phyloP scores from a whole-genome alignment of 768 basidiomycete species.

The Leucosporidium scottii region DNA sequence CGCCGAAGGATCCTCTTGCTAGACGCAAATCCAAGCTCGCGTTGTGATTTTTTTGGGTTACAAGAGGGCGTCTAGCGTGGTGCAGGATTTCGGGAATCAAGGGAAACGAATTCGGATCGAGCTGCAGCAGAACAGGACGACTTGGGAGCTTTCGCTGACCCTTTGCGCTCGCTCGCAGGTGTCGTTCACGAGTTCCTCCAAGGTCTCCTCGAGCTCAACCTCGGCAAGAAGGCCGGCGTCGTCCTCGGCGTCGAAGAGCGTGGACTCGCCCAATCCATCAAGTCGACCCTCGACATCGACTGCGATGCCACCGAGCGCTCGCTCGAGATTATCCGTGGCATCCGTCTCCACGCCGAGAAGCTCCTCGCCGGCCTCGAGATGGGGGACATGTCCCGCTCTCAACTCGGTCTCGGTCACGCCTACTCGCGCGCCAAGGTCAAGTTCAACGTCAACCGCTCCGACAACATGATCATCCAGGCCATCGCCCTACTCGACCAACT shows the following conservation, averaged over 20 bases:
- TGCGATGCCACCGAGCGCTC: conserved; percentile 76
- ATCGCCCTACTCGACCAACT: conserved; percentile 95
- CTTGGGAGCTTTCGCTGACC: background rate
- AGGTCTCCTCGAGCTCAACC: conserved; percentile 77
- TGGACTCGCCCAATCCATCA: conserved; percentile 68
- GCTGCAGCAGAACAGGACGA: too few species aligned
- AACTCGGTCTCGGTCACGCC: conserved; percentile 93
- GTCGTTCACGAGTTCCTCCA: conserved; percentile 76
- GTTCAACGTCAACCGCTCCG: conserved; percentile 80
- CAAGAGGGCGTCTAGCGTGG: too few species aligned
- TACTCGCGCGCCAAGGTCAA: conserved; percentile 97
- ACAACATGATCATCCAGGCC: conserved; percentile 97
- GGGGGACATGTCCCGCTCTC: conserved; percentile 83
- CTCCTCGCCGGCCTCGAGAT: conserved; percentile 80
- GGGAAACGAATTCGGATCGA: too few species aligned
- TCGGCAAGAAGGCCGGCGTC: conserved; percentile 58
- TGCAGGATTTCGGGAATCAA: too few species aligned
- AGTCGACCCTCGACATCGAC: conserved; percentile 59
- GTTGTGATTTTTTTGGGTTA: too few species aligned
- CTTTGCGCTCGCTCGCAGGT: conserved; percentile 49
- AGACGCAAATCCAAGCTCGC: too few species aligned
- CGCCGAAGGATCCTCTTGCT: too few species aligned
- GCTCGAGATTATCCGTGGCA: conserved; percentile 80
- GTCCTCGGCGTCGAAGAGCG: conserved; percentile 73
- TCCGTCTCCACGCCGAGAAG: conserved; percentile 83